Conservation (phyloP, 1,284 basidiomycete genomes). For the Rhodotorula sp. region DNA sequence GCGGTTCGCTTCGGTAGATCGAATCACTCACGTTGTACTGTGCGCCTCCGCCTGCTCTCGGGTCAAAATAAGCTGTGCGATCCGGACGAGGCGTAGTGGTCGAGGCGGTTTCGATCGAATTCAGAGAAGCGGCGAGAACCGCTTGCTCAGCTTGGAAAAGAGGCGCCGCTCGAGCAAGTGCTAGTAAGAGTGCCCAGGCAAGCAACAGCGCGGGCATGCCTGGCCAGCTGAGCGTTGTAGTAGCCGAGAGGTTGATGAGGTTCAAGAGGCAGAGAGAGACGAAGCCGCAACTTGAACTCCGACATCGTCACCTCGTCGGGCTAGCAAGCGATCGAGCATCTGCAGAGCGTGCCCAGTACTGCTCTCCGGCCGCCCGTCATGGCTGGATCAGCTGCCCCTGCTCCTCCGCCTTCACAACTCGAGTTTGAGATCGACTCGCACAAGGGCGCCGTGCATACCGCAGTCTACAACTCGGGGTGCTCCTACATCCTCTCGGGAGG, state of each 20-base stretch:
- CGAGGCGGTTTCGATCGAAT: neutral
- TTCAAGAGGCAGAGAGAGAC: neutral
- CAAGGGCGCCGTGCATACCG: slow-evolving; percentile 48
- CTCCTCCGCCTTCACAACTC: neutral
- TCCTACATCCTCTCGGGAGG: slow-evolving; percentile 89
- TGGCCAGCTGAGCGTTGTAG: neutral
- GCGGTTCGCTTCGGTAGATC: neutral
- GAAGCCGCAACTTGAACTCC: neutral
- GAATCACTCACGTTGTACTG: neutral
- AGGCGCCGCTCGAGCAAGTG: neutral
- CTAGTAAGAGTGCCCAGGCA: neutral
- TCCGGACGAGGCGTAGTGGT: neutral
- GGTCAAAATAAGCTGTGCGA: neutral
- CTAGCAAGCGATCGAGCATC: neutral
- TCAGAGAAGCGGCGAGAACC: neutral
- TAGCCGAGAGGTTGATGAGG: neutral
- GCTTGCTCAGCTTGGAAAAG: neutral
- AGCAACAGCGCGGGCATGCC: too few species aligned
- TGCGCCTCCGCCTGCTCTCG: neutral
- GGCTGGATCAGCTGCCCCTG: neutral
- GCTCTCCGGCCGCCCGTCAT: neutral
- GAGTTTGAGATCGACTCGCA: slow-evolving; percentile 28
- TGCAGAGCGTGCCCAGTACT: neutral
- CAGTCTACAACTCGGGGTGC: slow-evolving; percentile 54
- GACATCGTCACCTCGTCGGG: neutral